Evolutionary conservation across 2,329 filamentous ascomycete genomes (phyloP), one percentile per base, ranked within the genome.

Genomic region (Rutstroemia sp.): DNA sequence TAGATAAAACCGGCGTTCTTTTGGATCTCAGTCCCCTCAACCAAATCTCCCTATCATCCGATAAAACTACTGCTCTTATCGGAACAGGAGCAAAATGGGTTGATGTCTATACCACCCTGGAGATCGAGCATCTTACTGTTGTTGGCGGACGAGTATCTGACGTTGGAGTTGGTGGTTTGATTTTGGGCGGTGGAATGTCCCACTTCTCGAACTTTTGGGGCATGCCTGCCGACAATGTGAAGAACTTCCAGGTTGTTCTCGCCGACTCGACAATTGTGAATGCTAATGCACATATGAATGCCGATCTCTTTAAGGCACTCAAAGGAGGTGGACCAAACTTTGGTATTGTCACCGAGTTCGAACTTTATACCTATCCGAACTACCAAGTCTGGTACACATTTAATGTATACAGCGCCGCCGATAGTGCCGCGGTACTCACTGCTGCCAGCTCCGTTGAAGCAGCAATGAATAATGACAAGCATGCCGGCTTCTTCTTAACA

Each of bases 1-100:
- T 78, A 51, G 56, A 27, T 14, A 65, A 73, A 6, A 21, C 10
- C 10, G 78, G 78, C 0, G 70, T 78, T 2, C 62, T 78, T 8
- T 73, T 83, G 58, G 77, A 77, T 16, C 72, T 78, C 9, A 71
- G 68, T 23, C 39, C 21, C 8, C 8, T 64, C 16, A 63, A 62
- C 34, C 21, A 49, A 23, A 55, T 66, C 17, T 54, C 71, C 1
- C 51, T 60, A 16, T 62, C 63, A 16, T 47, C 60, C 1, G 65
- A 70, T n/a, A 64, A 65, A 8, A 61, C 58, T 0, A 64, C 63
- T 3, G 70, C 65, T 8, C 60, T 58, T 34, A 58, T 75, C 12
- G 72, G 71, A 2, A 57, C 69, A 1, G 73, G 72, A 4, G 63
- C 64, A 38, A 64, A 64, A 10, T 76, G 73, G 73, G 52, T 60